phyloP scores from a whole-genome alignment of 2,329 filamentous ascomycete species.

The Aspergillus thermomutatus region DNA sequence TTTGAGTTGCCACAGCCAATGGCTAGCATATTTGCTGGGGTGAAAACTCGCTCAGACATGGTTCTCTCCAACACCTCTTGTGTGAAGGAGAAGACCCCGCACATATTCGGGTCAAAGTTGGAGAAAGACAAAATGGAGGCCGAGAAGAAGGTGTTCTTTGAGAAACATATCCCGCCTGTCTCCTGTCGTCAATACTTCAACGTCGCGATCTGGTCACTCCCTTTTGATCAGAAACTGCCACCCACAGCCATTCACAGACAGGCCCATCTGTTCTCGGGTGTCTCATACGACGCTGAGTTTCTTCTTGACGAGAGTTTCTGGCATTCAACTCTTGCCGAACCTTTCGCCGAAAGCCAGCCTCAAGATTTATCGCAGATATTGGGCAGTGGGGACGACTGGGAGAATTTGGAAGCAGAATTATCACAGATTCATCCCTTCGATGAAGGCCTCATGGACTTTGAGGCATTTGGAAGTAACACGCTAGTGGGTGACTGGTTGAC shows the following conservation, averaged over 20 bases:
- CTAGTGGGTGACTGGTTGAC: background rate
- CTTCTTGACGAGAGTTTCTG: background rate
- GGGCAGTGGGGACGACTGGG: background rate
- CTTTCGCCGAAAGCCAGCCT: background rate
- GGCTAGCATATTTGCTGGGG: conserved; percentile 6
- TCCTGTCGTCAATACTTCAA: background rate
- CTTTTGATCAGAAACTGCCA: background rate
- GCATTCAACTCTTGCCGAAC: background rate
- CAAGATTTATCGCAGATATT: background rate
- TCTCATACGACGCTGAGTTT: background rate
- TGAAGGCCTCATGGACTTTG: background rate
- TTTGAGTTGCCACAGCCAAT: conserved; percentile 3
- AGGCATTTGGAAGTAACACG: background rate
- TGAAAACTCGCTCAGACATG: conserved; percentile 2
- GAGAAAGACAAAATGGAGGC: background rate
- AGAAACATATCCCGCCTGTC: conserved; percentile 5
- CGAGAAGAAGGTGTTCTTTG: background rate
- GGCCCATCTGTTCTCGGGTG: background rate
- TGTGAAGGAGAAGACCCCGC: background rate
- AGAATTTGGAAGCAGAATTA: background rate
- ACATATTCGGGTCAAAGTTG: background rate
- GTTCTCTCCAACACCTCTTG: background rate
- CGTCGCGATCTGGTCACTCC: conserved; percentile 2
- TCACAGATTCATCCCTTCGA: background rate
- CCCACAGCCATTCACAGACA: background rate